These are phyloP conservation scores for Tetracladium marchalianum DNA, from an alignment of 495 filamentous ascomycete species.

Conservation along the genomic window DNA sequence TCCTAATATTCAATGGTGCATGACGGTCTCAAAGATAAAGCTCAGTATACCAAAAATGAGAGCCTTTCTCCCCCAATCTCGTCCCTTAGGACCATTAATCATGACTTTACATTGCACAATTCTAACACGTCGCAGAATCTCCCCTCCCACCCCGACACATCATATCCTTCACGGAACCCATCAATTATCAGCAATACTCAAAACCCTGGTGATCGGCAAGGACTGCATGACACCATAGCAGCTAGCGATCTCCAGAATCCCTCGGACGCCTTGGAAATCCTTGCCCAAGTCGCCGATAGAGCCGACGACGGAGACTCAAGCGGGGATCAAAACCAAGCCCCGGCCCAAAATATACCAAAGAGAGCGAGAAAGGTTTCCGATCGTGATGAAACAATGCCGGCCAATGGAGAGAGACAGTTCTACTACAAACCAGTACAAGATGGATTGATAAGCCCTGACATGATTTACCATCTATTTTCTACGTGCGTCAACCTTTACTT, in stretches of 20 bases:
- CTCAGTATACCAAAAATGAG: too few relatives aligned
- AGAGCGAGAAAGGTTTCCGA: background rate
- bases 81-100: background rate
- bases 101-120: background rate
- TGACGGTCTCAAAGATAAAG: too few relatives aligned
- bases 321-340: constrained; percentile 8
- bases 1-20: too few relatives aligned
- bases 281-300: constrained; percentile 34
- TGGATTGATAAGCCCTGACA: constrained; percentile 12
- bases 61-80: background rate
- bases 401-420: constrained; percentile 12
- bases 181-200: constrained; percentile 8
- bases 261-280: constrained; percentile 35
- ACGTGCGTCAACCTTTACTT: constrained; percentile 1
- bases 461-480: constrained; percentile 15
- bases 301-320: constrained; percentile 17
- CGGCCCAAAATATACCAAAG: constrained; percentile 1
- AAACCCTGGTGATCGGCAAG: constrained; percentile 4
- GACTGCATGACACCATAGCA: constrained; percentile 20
- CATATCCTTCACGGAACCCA: constrained; percentile 4
- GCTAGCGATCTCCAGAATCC: constrained; percentile 35
- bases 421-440: constrained; percentile 18
- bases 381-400: background rate
- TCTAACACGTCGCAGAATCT: constrained; percentile 9
- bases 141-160: background rate